Conservation (phyloP, 768 basidiomycete genomes). For the Mycena vitilis region DNA sequence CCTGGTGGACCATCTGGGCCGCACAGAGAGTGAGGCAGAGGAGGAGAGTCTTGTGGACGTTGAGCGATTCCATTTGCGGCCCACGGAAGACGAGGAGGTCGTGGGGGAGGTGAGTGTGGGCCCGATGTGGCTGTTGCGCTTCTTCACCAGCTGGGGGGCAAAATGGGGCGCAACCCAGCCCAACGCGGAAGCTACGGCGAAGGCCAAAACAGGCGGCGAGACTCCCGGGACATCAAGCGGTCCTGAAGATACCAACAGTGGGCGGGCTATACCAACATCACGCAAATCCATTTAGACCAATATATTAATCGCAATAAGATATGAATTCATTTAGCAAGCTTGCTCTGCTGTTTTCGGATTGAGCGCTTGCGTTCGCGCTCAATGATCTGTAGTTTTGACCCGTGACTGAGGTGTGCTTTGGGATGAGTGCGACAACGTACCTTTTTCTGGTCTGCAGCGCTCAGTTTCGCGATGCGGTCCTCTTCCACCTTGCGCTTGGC, state of each 20-base stretch:
- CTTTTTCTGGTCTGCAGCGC: slow-evolving; percentile 87
- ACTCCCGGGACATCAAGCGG: neutral
- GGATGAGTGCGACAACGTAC: slow-evolving; percentile 47
- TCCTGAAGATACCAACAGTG: slow-evolving; percentile 3
- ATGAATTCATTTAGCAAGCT: slow-evolving; percentile 51
- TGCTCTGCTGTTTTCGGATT: slow-evolving; percentile 77
- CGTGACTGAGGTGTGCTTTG: slow-evolving; percentile 15
- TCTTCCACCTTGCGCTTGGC: slow-evolving; percentile 81
- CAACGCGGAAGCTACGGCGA: slow-evolving; percentile 15
- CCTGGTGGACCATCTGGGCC: slow-evolving; percentile 73
- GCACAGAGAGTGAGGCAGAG: slow-evolving; percentile 82
- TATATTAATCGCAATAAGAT: slow-evolving; percentile 43
- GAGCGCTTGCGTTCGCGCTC: slow-evolving; percentile 84
- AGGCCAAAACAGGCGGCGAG: slow-evolving; percentile 5
- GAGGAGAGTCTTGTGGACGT: slow-evolving; percentile 63
- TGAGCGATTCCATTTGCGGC: slow-evolving; percentile 40
- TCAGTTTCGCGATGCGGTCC: slow-evolving; percentile 77
- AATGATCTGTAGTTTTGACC: slow-evolving; percentile 54
- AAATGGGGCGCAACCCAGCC: slow-evolving; percentile 60
- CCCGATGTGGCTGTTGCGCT: slow-evolving; percentile 81
- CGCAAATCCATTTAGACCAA: slow-evolving; percentile 25
- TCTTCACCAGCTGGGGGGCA: slow-evolving; percentile 84
- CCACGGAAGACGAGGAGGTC: slow-evolving; percentile 61
- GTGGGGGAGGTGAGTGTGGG: slow-evolving; percentile 70
- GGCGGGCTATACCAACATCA: neutral